Conservation (phyloP, 2,329 filamentous ascomycete genomes). For the Cladosporium sp. region DNA sequence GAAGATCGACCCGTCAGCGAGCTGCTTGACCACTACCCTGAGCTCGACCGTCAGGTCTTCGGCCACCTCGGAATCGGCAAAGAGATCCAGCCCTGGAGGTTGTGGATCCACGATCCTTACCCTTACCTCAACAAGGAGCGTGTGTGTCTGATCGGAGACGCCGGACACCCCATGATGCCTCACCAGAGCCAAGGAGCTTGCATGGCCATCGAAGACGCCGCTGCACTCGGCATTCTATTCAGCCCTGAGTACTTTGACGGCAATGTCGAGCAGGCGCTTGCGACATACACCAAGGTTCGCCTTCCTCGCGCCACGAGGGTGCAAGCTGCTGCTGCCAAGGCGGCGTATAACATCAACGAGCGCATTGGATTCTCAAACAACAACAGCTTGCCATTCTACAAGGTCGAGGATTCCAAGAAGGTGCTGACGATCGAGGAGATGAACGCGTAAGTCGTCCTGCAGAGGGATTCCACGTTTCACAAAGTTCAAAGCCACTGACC, state of each 20-base stretch:
- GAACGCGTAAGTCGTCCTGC: slow-evolving; percentile 53
- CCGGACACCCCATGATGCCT: slow-evolving; percentile 62
- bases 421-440: slow-evolving; percentile 67
- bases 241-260: slow-evolving; percentile 41
- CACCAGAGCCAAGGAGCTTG: slow-evolving; percentile 67
- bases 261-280: slow-evolving; percentile 30
- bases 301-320: slow-evolving; percentile 37
- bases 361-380: slow-evolving; percentile 57
- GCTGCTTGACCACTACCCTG: slow-evolving; percentile 56
- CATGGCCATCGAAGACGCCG: slow-evolving; percentile 65
- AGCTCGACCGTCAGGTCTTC: slow-evolving; percentile 56
- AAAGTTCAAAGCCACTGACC: neutral
- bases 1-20: slow-evolving; percentile 49
- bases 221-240: slow-evolving; percentile 60
- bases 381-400: slow-evolving; percentile 53
- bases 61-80: slow-evolving; percentile 56
- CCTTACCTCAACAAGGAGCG: slow-evolving; percentile 50
- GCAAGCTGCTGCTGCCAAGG: slow-evolving; percentile 33
- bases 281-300: slow-evolving; percentile 34
- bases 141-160: slow-evolving; percentile 61
- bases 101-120: slow-evolving; percentile 64
- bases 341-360: slow-evolving; percentile 38
- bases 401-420: slow-evolving; percentile 57
- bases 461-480: neutral
- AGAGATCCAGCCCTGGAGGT: slow-evolving; percentile 62